Base-by-base conservation (phyloP, 768 basidiomycete genomes). In the Phanerochaete sordida region DNA sequence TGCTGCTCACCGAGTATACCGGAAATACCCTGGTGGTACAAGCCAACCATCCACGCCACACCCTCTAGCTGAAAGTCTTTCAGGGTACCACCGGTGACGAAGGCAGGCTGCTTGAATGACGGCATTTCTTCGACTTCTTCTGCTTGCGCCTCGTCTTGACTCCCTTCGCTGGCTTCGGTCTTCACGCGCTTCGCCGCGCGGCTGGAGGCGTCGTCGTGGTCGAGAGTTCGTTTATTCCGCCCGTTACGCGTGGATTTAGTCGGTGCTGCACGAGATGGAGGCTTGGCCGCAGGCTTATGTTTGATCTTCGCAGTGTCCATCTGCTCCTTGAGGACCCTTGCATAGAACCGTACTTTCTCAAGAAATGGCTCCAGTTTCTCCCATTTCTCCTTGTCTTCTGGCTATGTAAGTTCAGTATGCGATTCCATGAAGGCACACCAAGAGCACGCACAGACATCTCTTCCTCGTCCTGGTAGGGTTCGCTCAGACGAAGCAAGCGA, bases 1-100 rank as follows among this genome's bases (percentile, higher is more conserved):
- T 26, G 6, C 1, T 15, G 58, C 81, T 35, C 60, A 89, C 88
- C 89, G 43, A 92, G 65, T 60, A 92, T 92, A 0, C 91, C 91
- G 0, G 86, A 87, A 23, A 92, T 88, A 0, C 91, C 91, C 65
- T 93, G 94, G 72, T 90, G 83, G 70, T 93, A 88, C 16, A 97
- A 74, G 12, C 86, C 86, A 0, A 90, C 87, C 91, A 97, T 91
- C 96, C 96, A 98, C 62, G 95, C 91, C 16, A 97, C 82, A 0
- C 96, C 96, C 53, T 95, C 91, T 1, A 98, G 81, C 70, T 99
- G 96, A 70, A 97, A 98, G 33, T 88, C 82, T 68, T 94, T 93
- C 62, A 98, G 73, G 58, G 76, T 90, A 0, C 86, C 93, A 4
- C 96, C 96, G 0, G 93, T 93, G 43, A 99, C 77, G 19, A 94